phyloP scores from a whole-genome alignment of 225 moss, liverwort and hornwort species.

The Marchantia polymorpha region DNA sequence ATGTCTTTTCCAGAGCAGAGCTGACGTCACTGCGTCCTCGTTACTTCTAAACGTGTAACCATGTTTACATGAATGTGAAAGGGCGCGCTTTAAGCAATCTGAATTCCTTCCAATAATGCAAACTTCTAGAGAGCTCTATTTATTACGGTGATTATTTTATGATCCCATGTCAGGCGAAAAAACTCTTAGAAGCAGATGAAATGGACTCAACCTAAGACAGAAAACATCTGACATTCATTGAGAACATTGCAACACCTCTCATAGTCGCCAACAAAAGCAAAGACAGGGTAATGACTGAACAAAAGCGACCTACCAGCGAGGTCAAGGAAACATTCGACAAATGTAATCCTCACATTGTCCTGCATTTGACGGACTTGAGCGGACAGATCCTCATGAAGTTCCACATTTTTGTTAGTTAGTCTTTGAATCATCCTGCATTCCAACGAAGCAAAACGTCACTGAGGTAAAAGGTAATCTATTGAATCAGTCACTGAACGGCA shows the following conservation, averaged over 20 bases:
- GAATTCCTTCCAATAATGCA: no score
- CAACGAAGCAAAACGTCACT: background rate
- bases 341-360: slow-evolving; percentile 81
- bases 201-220: no score
- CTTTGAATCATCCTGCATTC: slow-evolving; percentile 76
- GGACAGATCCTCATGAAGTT: slow-evolving; percentile 70
- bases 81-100: no score
- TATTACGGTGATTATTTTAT: no score
- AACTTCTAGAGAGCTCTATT: no score
- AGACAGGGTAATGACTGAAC: background rate
- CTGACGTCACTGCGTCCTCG: no score
- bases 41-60: no score
- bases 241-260: background rate
- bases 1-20: no score
- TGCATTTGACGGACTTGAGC: slow-evolving; percentile 86
- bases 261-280: background rate
- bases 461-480: background rate
- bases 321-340: slow-evolving; percentile 89
- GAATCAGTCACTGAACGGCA: background rate
- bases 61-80: no score
- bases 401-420: slow-evolving; percentile 53
- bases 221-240: background rate
- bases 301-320: slow-evolving; percentile 58
- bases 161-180: no score
- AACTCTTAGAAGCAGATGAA: no score